phyloP scores from a whole-genome alignment of 257 asterid species.

The Solanum pinnatisectum region DNA sequence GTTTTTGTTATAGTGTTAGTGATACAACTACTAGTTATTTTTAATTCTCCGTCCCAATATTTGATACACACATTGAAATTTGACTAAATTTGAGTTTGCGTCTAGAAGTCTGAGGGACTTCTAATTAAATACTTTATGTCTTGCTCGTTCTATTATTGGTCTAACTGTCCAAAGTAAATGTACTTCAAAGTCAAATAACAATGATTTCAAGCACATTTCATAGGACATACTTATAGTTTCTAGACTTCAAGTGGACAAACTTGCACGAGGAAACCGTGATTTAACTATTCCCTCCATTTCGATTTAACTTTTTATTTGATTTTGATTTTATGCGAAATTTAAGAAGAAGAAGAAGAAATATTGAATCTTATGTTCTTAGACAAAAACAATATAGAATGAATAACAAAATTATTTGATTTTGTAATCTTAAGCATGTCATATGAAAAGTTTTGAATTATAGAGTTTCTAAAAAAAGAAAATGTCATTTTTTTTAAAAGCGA shows the following conservation, averaged over 20 bases:
- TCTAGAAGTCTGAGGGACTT: neutral
- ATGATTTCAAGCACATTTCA: neutral
- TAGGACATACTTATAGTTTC: neutral
- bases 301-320: neutral
- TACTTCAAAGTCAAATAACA: neutral
- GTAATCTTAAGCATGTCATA: neutral
- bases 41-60: no score
- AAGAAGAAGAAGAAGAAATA: neutral
- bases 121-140: neutral
- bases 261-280: neutral
- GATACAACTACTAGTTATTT: neutral
- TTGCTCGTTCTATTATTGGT: neutral
- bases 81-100: no score
- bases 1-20: neutral
- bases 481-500: no score
- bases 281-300: neutral
- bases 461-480: neutral
- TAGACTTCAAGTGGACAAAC: neutral
- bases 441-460: neutral
- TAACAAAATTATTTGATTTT: neutral
- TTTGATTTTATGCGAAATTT: neutral
- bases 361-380: neutral
- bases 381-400: neutral
- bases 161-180: neutral
- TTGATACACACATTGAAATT: no score